A percentile compares a stretch with the other conserved stretches of the same genome.
Evolutionary conservation across 2,329 filamentous ascomycete genomes (phyloP).

Genomic region (Trichoderma simmonsii): DNA sequence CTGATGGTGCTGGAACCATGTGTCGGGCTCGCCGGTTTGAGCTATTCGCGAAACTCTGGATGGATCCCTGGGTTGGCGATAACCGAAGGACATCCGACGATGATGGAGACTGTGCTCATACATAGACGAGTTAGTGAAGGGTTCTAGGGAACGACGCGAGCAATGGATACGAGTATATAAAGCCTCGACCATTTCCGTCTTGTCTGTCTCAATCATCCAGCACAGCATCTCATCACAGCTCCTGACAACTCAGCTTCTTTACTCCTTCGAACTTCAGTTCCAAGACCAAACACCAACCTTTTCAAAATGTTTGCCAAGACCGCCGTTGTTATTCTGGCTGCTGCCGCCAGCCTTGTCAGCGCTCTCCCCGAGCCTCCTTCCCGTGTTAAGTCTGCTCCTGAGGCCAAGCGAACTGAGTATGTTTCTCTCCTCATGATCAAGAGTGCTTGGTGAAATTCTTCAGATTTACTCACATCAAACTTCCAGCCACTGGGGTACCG

Average conservation of each 20-base stretch:
- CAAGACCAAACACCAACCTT: neutral
- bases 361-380: slow-evolving; percentile 16
- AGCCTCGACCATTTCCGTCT: neutral
- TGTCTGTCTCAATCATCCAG: neutral
- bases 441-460: neutral
- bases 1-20: neutral
- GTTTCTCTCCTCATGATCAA: neutral
- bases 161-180: slow-evolving; percentile 10
- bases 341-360: slow-evolving; percentile 17
- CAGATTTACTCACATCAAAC: neutral
- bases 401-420: slow-evolving; percentile 15
- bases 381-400: slow-evolving; percentile 6
- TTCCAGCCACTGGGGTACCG: slow-evolving; percentile 6
- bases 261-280: neutral
- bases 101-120: neutral
- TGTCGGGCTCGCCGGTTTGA: slow-evolving; percentile 8
- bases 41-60: neutral
- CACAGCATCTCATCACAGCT: neutral
- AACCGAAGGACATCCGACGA: neutral
- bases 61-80: neutral
- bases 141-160: neutral
- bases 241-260: neutral
- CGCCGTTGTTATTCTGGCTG: slow-evolving; percentile 15
- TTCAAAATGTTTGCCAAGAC: slow-evolving; percentile 19
- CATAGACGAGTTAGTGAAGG: neutral